Conservation (phyloP, 2,329 filamentous ascomycete species). For the Arthrobotrys conoides region DNA sequence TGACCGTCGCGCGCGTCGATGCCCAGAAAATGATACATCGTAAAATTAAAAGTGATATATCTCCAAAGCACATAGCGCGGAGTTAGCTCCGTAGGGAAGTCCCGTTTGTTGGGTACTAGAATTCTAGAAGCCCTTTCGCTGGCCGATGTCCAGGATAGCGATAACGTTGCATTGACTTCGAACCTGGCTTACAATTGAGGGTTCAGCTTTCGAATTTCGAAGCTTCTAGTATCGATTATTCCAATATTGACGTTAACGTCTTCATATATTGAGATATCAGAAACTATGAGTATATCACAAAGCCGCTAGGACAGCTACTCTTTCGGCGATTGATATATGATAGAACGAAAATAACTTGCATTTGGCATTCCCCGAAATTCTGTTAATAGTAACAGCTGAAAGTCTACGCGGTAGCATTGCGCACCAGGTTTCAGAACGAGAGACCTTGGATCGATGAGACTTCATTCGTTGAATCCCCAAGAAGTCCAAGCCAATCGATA, state of each 20-base stretch:
- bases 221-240: background rate
- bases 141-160: background rate
- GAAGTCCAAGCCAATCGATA: slow-evolving; percentile 1
- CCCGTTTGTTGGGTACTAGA: background rate
- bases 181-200: background rate
- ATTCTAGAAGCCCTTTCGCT: background rate
- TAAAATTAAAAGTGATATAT: slow-evolving; percentile 19
- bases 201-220: background rate
- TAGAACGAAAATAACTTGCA: background rate
- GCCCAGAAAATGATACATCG: slow-evolving; percentile 13
- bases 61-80: no score
- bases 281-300: background rate
- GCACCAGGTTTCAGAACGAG: slow-evolving; percentile 19
- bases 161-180: no score
- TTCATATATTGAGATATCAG: background rate
- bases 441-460: background rate
- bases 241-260: background rate
- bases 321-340: slow-evolving; percentile 1
- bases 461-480: slow-evolving; percentile 3
- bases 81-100: background rate
- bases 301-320: background rate
- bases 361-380: slow-evolving; percentile 7
- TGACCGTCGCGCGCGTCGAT: background rate
- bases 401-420: slow-evolving; percentile 25
- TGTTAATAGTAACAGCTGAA: slow-evolving; percentile 22